phyloP scores from a whole-genome alignment of 306 rosid species.

The Pachyrhizus erosus region DNA sequence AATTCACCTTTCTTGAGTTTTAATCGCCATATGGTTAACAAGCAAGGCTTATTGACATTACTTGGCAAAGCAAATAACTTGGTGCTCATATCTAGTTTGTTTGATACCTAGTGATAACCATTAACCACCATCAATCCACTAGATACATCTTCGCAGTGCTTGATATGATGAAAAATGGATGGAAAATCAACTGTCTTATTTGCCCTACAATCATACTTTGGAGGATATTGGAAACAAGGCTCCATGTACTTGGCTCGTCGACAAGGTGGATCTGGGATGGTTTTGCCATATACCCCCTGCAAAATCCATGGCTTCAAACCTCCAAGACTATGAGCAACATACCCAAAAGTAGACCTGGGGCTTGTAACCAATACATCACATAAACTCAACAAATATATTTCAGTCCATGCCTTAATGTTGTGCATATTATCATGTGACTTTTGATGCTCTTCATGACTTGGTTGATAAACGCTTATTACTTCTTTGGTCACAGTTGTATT shows the following conservation, averaged over 20 bases:
- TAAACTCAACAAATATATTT: constrained; percentile 76
- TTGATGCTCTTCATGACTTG: constrained; percentile 81
- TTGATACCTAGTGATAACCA: constrained; percentile 21
- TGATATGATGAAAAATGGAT: constrained; percentile 59
- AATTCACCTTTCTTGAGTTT: too few relatives aligned
- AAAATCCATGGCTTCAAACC: constrained; percentile 87
- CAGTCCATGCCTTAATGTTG: constrained; percentile 77
- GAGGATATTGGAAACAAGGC: constrained; percentile 84
- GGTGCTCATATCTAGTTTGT: neutral
- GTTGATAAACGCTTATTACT: constrained; percentile 64
- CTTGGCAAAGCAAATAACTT: neutral
- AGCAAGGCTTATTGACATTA: neutral
- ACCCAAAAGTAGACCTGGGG: constrained; percentile 82
- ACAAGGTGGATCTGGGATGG: constrained; percentile 73
- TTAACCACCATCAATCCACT: constrained; percentile 67
- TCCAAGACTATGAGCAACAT: constrained; percentile 83
- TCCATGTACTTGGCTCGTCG: constrained; percentile 72
- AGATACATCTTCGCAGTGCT: constrained; percentile 77
- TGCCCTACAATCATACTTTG: constrained; percentile 69
- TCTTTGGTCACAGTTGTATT: constrained; percentile 59
- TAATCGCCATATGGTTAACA: too few relatives aligned
- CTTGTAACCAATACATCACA: constrained; percentile 76
- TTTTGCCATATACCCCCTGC: constrained; percentile 56
- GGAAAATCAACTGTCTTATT: constrained; percentile 59
- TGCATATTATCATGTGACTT: constrained; percentile 63